Evolutionary conservation across 2,329 filamentous ascomycete genomes (phyloP).

Genomic region (Volutella citrinella): DNA sequence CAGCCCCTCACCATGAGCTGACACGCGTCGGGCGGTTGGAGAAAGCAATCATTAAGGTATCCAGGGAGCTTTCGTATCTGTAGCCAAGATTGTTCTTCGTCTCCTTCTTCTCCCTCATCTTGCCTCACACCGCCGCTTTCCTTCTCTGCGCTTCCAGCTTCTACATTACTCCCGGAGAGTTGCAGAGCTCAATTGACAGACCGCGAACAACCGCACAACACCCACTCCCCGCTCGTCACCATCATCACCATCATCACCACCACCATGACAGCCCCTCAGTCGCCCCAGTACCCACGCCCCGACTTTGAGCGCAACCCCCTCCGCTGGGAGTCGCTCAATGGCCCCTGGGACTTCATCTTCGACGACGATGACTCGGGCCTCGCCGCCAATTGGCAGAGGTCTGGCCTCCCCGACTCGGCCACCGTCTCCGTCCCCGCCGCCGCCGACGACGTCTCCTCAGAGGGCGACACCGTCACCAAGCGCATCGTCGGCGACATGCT

Average conservation of each 20-base stretch:
- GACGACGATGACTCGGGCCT: conserved; percentile 62
- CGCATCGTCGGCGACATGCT: conserved; percentile 47
- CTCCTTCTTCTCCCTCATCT: background rate
- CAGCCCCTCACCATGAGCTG: too few relatives aligned
- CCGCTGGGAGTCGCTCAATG: conserved; percentile 60
- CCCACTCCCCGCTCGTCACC: background rate
- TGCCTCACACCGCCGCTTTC: too few relatives aligned
- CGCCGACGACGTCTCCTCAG: conserved; percentile 34
- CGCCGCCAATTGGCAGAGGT: conserved; percentile 48
- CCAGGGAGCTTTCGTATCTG: too few relatives aligned
- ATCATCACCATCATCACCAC: too few relatives aligned
- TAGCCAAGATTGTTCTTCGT: too few relatives aligned
- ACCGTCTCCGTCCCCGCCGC: conserved; percentile 21
- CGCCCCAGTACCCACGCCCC: conserved; percentile 54
- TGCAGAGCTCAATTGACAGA: too few relatives aligned
- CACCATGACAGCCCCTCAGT: conserved; percentile 18
- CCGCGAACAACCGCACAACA: background rate
- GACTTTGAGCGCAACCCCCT: conserved; percentile 58
- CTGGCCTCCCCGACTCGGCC: conserved; percentile 45
- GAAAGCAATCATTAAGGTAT: too few relatives aligned
- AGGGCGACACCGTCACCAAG: conserved; percentile 33
- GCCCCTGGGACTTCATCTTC: conserved; percentile 62
- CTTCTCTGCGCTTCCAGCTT: too few relatives aligned
- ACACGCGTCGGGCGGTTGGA: too few relatives aligned
- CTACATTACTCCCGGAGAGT: conserved; percentile 1